Evolutionary conservation across 73 alveolate genomes (phyloP).

Genomic region (Tetrahymena thermophila): DNA sequence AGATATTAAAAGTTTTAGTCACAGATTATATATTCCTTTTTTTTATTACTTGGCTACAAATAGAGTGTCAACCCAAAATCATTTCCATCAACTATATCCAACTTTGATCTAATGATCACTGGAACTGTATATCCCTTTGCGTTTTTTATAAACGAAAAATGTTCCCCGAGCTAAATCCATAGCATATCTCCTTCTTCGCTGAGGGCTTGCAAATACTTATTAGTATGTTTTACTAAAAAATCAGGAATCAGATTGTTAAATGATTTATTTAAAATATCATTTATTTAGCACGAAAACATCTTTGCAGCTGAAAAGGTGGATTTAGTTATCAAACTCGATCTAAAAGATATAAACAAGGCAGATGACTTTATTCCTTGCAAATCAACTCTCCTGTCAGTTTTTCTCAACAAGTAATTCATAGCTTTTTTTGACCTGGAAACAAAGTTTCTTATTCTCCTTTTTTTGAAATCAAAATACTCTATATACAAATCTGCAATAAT

Average conservation of each 20-base stretch:
- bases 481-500: background rate
- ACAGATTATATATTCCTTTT: background rate
- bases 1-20: background rate
- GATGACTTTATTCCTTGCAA: background rate
- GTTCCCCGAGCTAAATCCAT: background rate
- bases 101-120: background rate
- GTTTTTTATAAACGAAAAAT: background rate
- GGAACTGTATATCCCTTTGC: background rate
- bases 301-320: background rate
- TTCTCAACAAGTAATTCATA: background rate
- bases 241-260: background rate
- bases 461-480: background rate
- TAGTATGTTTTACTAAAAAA: background rate
- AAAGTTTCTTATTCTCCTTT: background rate
- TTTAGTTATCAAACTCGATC: background rate
- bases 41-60: background rate
- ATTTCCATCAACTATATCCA: background rate
- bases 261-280: background rate
- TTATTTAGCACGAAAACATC: background rate
- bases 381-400: background rate
- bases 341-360: background rate
- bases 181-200: background rate
- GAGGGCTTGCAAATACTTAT: background rate
- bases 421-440: background rate
- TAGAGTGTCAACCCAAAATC: background rate